These are phyloP conservation scores for Epichloe sp. DNA, from an alignment of 2,329 filamentous ascomycete species.

Conservation along the genomic window DNA sequence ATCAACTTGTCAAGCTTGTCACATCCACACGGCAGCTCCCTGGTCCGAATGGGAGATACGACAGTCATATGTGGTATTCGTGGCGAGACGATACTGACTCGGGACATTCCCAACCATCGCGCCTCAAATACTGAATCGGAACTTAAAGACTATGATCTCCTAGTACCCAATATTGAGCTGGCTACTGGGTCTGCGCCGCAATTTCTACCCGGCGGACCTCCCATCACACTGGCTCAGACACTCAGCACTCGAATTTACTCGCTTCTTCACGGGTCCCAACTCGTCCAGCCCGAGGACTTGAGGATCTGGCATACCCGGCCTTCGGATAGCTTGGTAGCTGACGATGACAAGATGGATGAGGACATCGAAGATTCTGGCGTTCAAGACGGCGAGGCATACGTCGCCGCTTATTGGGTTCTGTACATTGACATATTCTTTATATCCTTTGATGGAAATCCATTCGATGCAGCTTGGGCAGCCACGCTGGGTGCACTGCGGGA, in stretches of 20 bases:
- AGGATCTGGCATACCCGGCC: constrained; percentile 55
- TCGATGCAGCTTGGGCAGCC: constrained; percentile 82
- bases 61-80: constrained; percentile 90
- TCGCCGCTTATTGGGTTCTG: constrained; percentile 87
- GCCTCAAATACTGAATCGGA: constrained; percentile 29
- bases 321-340: constrained; percentile 32
- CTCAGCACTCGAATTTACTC: constrained; percentile 69
- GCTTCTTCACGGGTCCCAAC: constrained; percentile 55
- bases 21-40: constrained; percentile 79
- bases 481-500: constrained; percentile 68
- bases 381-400: constrained; percentile 23
- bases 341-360: constrained; percentile 28
- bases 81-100: constrained; percentile 66
- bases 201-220: constrained; percentile 74
- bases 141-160: constrained; percentile 51
- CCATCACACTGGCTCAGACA: constrained; percentile 67
- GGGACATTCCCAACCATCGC: constrained; percentile 58
- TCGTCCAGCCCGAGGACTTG: constrained; percentile 56
- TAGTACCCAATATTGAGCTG: constrained; percentile 90
- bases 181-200: constrained; percentile 80
- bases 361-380: constrained; percentile 18
- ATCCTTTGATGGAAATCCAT: constrained; percentile 80
- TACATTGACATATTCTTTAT: constrained; percentile 95
- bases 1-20: constrained; percentile 75
- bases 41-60: constrained; percentile 80